phyloP scores from a whole-genome alignment of 768 basidiomycete species.

The Amanita subjunquillea region DNA sequence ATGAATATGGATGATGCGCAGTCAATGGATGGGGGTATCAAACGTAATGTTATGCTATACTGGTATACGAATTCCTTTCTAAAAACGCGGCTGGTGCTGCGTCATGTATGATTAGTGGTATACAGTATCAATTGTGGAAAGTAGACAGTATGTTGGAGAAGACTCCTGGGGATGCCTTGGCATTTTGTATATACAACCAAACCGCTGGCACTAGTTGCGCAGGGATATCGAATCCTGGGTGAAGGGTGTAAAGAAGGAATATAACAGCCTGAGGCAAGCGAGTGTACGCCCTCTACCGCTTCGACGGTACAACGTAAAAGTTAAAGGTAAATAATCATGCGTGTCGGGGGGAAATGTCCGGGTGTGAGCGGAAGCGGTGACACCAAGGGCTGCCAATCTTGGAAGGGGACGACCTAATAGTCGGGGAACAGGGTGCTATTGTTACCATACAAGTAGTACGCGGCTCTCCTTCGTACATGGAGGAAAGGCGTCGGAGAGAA shows the following conservation, averaged over 20 bases:
- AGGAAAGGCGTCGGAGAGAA: constrained; percentile 51
- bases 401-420: neutral
- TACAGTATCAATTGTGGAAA: neutral
- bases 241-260: too few relatives aligned
- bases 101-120: neutral
- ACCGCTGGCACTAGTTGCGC: too few relatives aligned
- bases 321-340: neutral
- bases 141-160: neutral
- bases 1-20: too few relatives aligned
- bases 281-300: neutral
- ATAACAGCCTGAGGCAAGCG: too few relatives aligned
- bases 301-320: neutral
- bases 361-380: neutral
- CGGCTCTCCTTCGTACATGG: constrained; percentile 39
- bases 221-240: too few relatives aligned
- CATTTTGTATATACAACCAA: neutral
- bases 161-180: neutral
- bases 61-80: neutral
- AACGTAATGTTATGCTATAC: neutral
- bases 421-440: constrained; percentile 14
- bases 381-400: neutral
- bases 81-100: neutral
- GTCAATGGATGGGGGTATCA: too few relatives aligned
- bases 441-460: constrained; percentile 56
- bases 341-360: neutral